Base-by-base conservation (phyloP, 2,329 filamentous ascomycete genomes). In the Colletotrichum lentis region DNA sequence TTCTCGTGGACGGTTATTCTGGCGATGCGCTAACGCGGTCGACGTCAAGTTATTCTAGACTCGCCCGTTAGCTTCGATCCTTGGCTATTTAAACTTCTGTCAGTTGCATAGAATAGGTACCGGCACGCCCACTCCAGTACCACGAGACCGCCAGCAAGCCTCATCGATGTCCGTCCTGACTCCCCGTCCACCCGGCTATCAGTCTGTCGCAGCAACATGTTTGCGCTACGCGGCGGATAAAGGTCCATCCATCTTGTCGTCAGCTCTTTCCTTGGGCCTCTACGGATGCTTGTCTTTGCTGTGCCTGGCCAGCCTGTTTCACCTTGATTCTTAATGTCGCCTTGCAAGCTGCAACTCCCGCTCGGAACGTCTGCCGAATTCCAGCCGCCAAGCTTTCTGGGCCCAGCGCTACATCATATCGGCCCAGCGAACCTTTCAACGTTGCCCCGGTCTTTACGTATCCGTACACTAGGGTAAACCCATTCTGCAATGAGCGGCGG, bases 321-420 rank as follows among this genome's bases (percentile, higher is more conserved):
- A 68, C 24, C 11, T 24, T 24, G 4, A 3, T 24, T 24, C 2
- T 55, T 64, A n/a, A 44, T 60, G n/a, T 20, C 65, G 43, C 37
- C 27, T 31, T 31, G 27, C 7, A 31, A 10, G 27, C 3, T 56
- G 6, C 50, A 16, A 56, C 43, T 56, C 55, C 55, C 55, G 52
- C 50, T 65, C 62, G 65, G 65, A 65, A 68, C 55, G 49, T 49
- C 37, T 49, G 65, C 65, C 65, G 62, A 56, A 35, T 49, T 41
- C 56, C 41, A 60, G 35, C 37, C 50, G 65, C 65, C 65, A 68
- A 68, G 65, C 65, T 60, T 65, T 60, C 41, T 56, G 41, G 50
- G 55, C 41, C 55, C 62, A 60, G 55, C 41, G 53, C 20, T n/a
- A n/a, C 49, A 47, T 39, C 14, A 49, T 5, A 49, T 5, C 31